Percentiles rank a stretch among this genome's conserved stretches.
These are phyloP conservation scores for Plenodomus biglobosus DNA, from an alignment of 2,329 filamentous ascomycete genomes.

Conservation along the genomic window DNA sequence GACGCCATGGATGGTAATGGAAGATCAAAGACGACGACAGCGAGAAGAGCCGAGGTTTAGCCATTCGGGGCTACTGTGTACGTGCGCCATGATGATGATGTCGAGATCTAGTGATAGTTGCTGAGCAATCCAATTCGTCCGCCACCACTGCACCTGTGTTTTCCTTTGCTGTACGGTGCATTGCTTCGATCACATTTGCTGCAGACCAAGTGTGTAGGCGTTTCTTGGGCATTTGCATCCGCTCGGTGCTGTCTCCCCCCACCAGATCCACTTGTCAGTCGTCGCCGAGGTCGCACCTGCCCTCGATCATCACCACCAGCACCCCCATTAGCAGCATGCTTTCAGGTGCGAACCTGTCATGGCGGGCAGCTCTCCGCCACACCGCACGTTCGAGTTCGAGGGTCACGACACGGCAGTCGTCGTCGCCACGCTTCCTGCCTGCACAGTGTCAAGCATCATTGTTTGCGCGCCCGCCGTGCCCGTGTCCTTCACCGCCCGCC, in stretches of 20 bases:
- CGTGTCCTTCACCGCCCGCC: conserved; percentile 33
- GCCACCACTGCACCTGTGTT: conserved; percentile 15
- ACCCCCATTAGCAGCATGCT: too few relatives aligned
- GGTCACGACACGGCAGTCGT: conserved; percentile 7
- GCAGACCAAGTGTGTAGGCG: conserved; percentile 4
- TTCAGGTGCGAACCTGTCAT: conserved; percentile 65
- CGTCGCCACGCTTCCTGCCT: conserved; percentile 28
- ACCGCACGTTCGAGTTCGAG: conserved; percentile 47
- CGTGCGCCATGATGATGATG: conserved; percentile 26
- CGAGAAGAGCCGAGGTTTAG: conserved; percentile 15
- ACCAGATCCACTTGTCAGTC: background rate
- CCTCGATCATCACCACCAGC: conserved; percentile 8
- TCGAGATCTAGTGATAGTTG: conserved; percentile 24
- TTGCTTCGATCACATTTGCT: conserved; percentile 9
- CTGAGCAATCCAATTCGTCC: conserved; percentile 18
- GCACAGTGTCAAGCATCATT: conserved; percentile 36
- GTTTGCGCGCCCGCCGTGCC: conserved; percentile 23
- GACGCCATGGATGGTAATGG: background rate
- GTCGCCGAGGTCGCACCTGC: conserved; percentile 6
- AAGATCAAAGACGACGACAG: background rate
- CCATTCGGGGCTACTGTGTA: conserved; percentile 17
- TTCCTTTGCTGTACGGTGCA: conserved; percentile 8
- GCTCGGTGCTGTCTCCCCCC: background rate
- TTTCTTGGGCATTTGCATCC: conserved; percentile 9
- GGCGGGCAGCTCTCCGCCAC: conserved; percentile 62